Base-by-base conservation (phyloP, 2,329 filamentous ascomycete species). In the Colletotrichum lini region DNA sequence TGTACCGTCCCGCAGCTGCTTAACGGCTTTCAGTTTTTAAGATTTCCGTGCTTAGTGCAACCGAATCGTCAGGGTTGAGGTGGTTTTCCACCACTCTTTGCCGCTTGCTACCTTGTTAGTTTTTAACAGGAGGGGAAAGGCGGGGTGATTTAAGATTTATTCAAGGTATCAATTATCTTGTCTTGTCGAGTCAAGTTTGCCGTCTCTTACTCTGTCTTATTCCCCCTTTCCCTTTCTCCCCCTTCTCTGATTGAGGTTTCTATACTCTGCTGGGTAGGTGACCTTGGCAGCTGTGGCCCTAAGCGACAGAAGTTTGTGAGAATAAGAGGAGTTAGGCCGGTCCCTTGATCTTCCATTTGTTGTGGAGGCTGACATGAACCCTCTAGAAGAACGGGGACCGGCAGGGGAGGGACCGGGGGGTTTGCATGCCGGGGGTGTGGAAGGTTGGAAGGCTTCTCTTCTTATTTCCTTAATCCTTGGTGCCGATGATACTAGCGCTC, bases 401-500 rank as follows among this genome's bases (percentile, higher is more conserved):
- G 56, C 26, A 44, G 57, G 57, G 8, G 58, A 9, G 59, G 42
- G 16, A 35, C 44, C 8, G n/a, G 58, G 44, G 50, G 50, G 44
- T 13, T 23, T 35, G 57, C 56, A 62, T 18, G n/a, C 38, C n/a
- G 35, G 47, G 57, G 30, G 38, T 23, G 52, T 40, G 13, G 54
- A 26, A 49, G 38, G n/a, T n/a, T 38, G 38, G 38, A 42, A 45
- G 30, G 50, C 30, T 45, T 53, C 40, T 49, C 44, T 42, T 66
- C 45, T 15, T 26, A 16, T 45, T 44, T 40, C 23, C n/a, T 54
- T 45, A 63, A 63, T 63, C 60, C 60, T 63, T 53, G 60, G 18
- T 50, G 60, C 53, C 60, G 60, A 63, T 63, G 60, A 54, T 63
- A 45, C 49, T 63, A 63, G 60, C 60, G 60, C 49, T 35, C 23